Evolutionary conservation across 306 rosid species (phyloP).

Genomic region (Cicer judaicum): DNA sequence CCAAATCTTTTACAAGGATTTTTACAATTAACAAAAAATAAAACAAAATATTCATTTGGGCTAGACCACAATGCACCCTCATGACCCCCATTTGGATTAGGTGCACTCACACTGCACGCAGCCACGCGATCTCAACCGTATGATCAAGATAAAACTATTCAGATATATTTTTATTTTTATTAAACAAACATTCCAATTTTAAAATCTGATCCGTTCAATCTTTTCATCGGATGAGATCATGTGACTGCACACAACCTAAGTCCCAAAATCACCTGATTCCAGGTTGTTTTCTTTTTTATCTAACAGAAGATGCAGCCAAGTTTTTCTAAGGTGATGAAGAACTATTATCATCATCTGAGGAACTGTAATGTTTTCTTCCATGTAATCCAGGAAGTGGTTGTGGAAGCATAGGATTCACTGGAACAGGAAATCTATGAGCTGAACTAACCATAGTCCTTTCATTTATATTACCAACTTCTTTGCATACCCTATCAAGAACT

Average conservation of each 20-base stretch:
- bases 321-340: constrained; percentile 51
- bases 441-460: constrained; percentile 80
- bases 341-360: constrained; percentile 62
- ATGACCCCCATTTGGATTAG: constrained; percentile 40
- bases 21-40: constrained; percentile 56
- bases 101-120: no score
- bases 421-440: constrained; percentile 88
- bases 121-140: no score
- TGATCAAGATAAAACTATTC: no score
- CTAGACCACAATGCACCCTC: constrained; percentile 39
- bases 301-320: constrained; percentile 52
- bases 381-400: constrained; percentile 66
- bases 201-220: no score
- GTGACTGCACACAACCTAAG: no score
- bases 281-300: constrained; percentile 45
- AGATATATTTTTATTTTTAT: no score
- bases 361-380: constrained; percentile 52
- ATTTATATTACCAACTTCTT: constrained; percentile 86
- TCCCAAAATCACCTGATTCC: constrained; percentile 54
- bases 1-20: constrained; percentile 72
- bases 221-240: no score
- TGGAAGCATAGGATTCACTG: constrained; percentile 85
- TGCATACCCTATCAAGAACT: constrained; percentile 84
- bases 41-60: constrained; percentile 37
- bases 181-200: no score